Base-by-base conservation (phyloP, 1,284 basidiomycete species). In the Moesziomyces globuligerus region DNA sequence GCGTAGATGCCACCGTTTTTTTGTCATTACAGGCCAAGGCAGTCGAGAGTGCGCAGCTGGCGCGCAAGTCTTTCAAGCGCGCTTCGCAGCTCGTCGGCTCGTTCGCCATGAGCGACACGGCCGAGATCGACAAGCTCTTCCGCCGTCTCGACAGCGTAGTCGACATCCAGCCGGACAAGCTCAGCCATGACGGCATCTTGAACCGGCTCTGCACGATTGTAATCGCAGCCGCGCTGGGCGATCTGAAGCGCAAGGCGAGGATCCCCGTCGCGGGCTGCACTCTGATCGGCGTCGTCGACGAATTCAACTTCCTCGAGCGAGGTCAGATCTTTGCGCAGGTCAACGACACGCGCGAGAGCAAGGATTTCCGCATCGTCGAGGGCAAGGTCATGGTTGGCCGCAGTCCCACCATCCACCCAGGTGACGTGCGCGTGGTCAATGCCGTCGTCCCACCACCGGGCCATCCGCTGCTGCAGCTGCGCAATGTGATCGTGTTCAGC, bases 401-500 rank as follows among this genome's bases (percentile, higher is more conserved):
- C n/a, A 60, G 54, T 36, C 73, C 73, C 3, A 70, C 58, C 17
- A 65, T 72, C 36, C 61, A 67, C 21, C 70, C 73, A 7, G 73
- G 73, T 28, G 71, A 75, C 29, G 53, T 69, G 0, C 60, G 72
- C 13, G 53, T 62, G 9, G 67, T 62, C 13, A 49, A n/a, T 18
- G 66, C 70, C 4, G 56, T 73, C n/a, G 50, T 44, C 4, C 50
- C 58, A n/a, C 61, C 71, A 7, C n/a, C 42, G 3, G 38, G 25
- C 7, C 62, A 66, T 46, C 73, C 73, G 11, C 53, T 75, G 3
- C 38, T 39, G 9, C 42, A 64, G 38, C 45, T 75, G 18, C 52
- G 53, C 39, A 75, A 75, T 32, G 61, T 59, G 18, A 25, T 75
- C 36, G 66, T 73, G 17, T 73, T 75, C 52, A 66, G 40, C 38